phyloP scores from a whole-genome alignment of 2,329 filamentous ascomycete species.

The Pseudocercospora fuligena region DNA sequence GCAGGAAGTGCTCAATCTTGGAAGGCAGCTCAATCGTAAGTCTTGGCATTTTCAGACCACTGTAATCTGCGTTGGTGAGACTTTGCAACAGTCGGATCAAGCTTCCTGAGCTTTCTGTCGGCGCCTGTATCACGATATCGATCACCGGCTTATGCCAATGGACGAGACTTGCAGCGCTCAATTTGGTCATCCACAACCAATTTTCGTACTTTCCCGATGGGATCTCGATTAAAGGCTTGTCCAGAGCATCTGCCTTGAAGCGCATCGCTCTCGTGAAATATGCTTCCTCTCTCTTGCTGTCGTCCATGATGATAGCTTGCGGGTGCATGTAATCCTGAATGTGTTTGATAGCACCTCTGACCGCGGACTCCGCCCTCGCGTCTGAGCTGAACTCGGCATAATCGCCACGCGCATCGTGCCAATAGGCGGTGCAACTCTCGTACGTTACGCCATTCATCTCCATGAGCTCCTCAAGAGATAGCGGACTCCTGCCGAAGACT shows the following conservation, averaged over 20 bases:
- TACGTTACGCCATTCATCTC: slow-evolving; percentile 79
- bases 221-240: slow-evolving; percentile 74
- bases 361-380: slow-evolving; percentile 67
- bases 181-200: slow-evolving; percentile 75
- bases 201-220: slow-evolving; percentile 66
- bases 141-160: slow-evolving; percentile 79
- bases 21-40: slow-evolving; percentile 84
- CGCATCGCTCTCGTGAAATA: slow-evolving; percentile 69
- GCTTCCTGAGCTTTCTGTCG: slow-evolving; percentile 71
- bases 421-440: slow-evolving; percentile 64
- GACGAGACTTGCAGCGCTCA: slow-evolving; percentile 73
- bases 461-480: slow-evolving; percentile 71
- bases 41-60: slow-evolving; percentile 69
- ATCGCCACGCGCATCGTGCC: slow-evolving; percentile 78
- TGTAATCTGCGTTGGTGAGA: slow-evolving; percentile 75
- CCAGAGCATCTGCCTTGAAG: slow-evolving; percentile 57
- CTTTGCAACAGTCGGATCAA: slow-evolving; percentile 78
- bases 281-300: slow-evolving; percentile 66
- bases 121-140: slow-evolving; percentile 83
- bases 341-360: slow-evolving; percentile 69
- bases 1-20: slow-evolving; percentile 67
- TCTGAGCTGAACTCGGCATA: slow-evolving; percentile 72
- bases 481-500: slow-evolving; percentile 73
- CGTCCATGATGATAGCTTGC: slow-evolving; percentile 75
- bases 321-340: slow-evolving; percentile 77